Conservation (phyloP, 371 early-diverging fungal species). For the Rhizopus sp. region DNA sequence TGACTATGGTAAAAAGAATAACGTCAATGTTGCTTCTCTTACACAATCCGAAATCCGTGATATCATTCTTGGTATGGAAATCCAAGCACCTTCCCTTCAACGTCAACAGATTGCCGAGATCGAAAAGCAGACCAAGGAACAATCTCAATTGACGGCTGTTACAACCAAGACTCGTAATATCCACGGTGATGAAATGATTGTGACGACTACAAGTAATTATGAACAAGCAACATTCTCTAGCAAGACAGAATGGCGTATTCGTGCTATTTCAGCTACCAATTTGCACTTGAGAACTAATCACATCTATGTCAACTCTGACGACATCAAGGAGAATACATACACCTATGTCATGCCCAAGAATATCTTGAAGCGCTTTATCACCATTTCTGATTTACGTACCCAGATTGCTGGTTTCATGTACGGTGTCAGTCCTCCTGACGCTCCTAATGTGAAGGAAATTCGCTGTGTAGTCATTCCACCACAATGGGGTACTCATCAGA, state of each 20-base stretch:
- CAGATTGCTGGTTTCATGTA: slow-evolving; percentile 96
- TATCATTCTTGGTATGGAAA: slow-evolving; percentile 99
- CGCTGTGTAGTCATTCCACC: slow-evolving; percentile 95
- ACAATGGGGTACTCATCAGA: slow-evolving; percentile 95
- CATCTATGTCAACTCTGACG: slow-evolving; percentile 94
- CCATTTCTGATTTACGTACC: slow-evolving; percentile 92
- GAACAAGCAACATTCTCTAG: slow-evolving; percentile 96
- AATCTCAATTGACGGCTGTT: slow-evolving; percentile 91
- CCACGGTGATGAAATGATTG: slow-evolving; percentile 98
- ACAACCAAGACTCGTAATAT: slow-evolving; percentile 96
- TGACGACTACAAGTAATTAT: slow-evolving; percentile 96
- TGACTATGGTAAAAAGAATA: slow-evolving; percentile 99
- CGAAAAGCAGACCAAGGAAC: slow-evolving; percentile 93
- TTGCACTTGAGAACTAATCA: slow-evolving; percentile 94
- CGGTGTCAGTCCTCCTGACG: slow-evolving; percentile 92
- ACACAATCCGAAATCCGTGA: slow-evolving; percentile 98
- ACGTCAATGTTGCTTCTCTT: slow-evolving; percentile 95
- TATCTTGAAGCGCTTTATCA: slow-evolving; percentile 93
- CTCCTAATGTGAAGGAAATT: slow-evolving; percentile 95
- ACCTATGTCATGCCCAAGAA: slow-evolving; percentile 98
- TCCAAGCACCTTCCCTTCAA: slow-evolving; percentile 95
- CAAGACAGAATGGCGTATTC: slow-evolving; percentile 98
- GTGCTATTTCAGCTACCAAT: slow-evolving; percentile 95
- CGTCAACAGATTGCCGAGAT: slow-evolving; percentile 97
- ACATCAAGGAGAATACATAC: slow-evolving; percentile 85